Evolutionary conservation across 2,329 filamentous ascomycete genomes (phyloP).

Genomic region (Pseudocercospora cruenta): DNA sequence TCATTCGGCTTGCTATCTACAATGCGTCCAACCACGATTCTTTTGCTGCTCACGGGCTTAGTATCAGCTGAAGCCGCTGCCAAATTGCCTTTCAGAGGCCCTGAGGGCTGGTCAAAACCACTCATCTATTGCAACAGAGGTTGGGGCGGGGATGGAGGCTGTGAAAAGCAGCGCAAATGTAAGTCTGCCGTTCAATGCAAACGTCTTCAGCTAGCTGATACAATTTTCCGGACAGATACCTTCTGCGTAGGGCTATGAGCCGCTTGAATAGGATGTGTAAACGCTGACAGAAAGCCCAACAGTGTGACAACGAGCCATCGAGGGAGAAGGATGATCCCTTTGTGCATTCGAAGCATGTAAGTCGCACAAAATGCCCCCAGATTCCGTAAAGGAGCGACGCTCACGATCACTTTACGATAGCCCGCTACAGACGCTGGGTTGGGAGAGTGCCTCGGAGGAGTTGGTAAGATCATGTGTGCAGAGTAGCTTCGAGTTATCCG

Average conservation of each 20-base stretch:
- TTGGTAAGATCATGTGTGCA: constrained; percentile 12
- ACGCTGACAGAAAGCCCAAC: background rate
- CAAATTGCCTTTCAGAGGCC: background rate
- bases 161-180: background rate
- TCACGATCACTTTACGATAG: background rate
- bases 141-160: constrained; percentile 1
- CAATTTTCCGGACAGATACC: background rate
- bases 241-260: background rate
- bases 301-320: background rate
- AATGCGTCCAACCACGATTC: background rate
- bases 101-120: background rate
- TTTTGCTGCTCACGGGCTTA: background rate
- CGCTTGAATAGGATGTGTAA: background rate
- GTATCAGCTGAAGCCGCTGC: background rate
- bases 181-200: background rate
- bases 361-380: background rate
- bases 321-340: background rate
- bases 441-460: background rate
- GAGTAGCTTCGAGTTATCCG: background rate
- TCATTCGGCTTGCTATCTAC: background rate
- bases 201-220: background rate
- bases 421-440: background rate
- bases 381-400: background rate
- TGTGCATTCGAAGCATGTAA: background rate
- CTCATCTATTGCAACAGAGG: constrained; percentile 6